phyloP scores from a whole-genome alignment of 495 filamentous ascomycete genomes.

The Lichenothelia convexa region DNA sequence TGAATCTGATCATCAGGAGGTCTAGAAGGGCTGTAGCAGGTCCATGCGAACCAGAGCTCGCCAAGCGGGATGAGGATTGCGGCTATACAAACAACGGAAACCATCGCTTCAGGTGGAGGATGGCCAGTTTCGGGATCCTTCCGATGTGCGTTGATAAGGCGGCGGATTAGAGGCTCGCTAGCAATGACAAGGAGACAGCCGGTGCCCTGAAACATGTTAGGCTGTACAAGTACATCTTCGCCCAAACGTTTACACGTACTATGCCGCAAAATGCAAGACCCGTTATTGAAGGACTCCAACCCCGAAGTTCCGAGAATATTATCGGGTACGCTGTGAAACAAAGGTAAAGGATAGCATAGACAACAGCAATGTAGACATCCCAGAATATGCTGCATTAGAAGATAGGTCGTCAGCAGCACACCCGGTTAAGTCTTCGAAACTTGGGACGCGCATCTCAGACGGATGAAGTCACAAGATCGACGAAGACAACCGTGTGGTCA shows the following conservation, averaged over 20 bases:
- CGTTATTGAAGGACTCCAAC: constrained; percentile 52
- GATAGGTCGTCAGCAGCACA: too few species aligned
- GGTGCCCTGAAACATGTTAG: too few species aligned
- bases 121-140: constrained; percentile 51
- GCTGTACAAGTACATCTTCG: too few species aligned
- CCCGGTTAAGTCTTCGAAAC: too few species aligned
- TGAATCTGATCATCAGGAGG: constrained; percentile 51
- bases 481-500: not conserved
- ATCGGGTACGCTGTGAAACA: constrained; percentile 78
- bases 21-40: too few species aligned
- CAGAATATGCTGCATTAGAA: constrained; percentile 46
- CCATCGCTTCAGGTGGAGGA: constrained; percentile 53
- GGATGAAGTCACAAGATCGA: not conserved
- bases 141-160: constrained; percentile 50
- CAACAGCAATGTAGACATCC: constrained; percentile 50
- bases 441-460: too few species aligned
- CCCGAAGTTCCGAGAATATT: constrained; percentile 52
- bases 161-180: constrained; percentile 51
- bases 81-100: constrained; percentile 51
- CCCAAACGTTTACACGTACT: too few species aligned
- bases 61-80: constrained; percentile 49
- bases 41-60: constrained; percentile 69
- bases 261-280: constrained; percentile 73
- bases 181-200: constrained; percentile 50
- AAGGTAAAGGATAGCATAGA: constrained; percentile 55